Evolutionary conservation across 768 basidiomycete genomes (phyloP).

Genomic region (Gyrodon lividus): DNA sequence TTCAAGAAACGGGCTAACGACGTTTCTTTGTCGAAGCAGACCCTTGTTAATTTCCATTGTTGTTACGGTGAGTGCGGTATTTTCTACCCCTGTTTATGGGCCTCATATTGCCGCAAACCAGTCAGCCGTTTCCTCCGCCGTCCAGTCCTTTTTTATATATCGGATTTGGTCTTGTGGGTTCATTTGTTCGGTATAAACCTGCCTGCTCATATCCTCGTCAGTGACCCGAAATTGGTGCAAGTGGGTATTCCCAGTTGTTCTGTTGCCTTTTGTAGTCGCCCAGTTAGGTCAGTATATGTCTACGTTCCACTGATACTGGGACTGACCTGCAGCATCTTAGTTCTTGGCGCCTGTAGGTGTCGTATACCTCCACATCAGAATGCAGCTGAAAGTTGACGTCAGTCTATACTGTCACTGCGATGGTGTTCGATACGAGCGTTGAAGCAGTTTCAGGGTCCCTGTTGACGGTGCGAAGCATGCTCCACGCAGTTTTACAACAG

Average conservation of each 20-base stretch:
- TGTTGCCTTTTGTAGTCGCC: constrained; percentile 18
- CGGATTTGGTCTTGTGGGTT: constrained; percentile 24
- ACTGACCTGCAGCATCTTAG: constrained; percentile 3
- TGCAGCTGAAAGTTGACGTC: constrained; percentile 3
- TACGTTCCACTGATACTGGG: too few species aligned
- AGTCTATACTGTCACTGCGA: constrained; percentile 18
- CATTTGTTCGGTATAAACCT: not conserved
- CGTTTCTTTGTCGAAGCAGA: constrained; percentile 2
- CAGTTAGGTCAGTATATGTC: constrained; percentile 14
- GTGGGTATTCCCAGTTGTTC: constrained; percentile 17
- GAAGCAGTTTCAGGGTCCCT: constrained; percentile 17
- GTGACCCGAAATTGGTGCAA: constrained; percentile 14
- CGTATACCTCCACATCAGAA: not conserved
- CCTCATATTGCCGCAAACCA: constrained; percentile 15
- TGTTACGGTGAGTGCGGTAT: constrained; percentile 17
- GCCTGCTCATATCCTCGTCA: not conserved
- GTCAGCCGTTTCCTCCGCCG: constrained; percentile 19
- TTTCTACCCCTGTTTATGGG: not conserved
- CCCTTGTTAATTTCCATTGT: constrained; percentile 19
- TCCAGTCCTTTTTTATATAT: constrained; percentile 27
- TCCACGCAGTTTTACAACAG: not conserved
- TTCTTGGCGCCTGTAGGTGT: constrained; percentile 16
- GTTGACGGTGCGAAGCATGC: constrained; percentile 12
- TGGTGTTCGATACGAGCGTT: constrained; percentile 15
- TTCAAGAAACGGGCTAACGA: constrained; percentile 6